Base-by-base conservation (phyloP, 768 basidiomycete species). In the Roridomyces roridus region DNA sequence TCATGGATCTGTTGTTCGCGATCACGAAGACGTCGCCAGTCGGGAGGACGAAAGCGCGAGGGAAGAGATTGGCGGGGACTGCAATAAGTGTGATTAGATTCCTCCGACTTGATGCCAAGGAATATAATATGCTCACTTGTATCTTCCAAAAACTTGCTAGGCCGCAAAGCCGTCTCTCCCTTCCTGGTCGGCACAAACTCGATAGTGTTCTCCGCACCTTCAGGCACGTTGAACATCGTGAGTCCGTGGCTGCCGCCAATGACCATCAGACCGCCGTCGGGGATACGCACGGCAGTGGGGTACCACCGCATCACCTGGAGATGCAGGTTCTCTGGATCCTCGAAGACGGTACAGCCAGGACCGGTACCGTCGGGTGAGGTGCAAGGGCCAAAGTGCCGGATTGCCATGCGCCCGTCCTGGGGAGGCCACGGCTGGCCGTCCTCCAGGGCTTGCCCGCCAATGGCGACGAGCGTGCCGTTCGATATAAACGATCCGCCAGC, bases 1-100 rank as follows among this genome's bases (percentile, higher is more conserved):
- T 34, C 48, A 37, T 36, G 59, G 80, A 81, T 81, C 62, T 84
- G 72, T 70, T 76, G 63, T 84, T 84, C 1, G 84, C 84, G 10
- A 81, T 81, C 36, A 85, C 69, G 68, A 84, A 85, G 2, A 85
- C 65, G 35, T 65, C 74, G 15, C 77, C 80, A 48, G 82, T 76
- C 3, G 83, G 81, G 10, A 85, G 73, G 18, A 72, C 60, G 58
- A 85, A 82, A 11, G 80, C 80, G 45, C 31, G 31, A 34, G 31
- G 31, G 7, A 34, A 34, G 7, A 34, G 31, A 15, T 34, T 34
- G 11, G 31, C 31, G 7, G 31, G 31, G 2, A 34, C 31, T 34
- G n/a, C 15, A 14, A 31, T 31, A 3, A 15, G 31, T 34, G 7
- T 34, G 3, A 34, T 4, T 34, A 34, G 31, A 11, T 8, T 34